Conservation (phyloP, 768 basidiomycete species). For the Termitomyces sp. region DNA sequence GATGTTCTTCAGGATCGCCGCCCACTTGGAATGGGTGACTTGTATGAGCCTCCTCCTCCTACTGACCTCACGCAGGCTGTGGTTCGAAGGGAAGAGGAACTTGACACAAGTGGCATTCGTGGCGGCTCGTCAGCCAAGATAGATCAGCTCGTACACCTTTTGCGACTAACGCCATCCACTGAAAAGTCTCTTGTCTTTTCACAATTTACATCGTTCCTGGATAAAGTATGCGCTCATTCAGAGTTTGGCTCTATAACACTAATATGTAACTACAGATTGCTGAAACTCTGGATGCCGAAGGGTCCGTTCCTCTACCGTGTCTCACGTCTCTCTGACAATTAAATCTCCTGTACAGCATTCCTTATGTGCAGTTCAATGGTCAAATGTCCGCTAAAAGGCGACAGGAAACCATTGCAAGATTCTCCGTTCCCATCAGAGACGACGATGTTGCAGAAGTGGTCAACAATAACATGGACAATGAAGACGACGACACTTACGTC, state of each 20-base stretch:
- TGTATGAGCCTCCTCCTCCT: conserved; percentile 63
- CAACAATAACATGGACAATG: conserved; percentile 25
- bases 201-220: conserved; percentile 84
- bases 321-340: not conserved
- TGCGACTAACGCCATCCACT: conserved; percentile 61
- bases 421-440: conserved; percentile 62
- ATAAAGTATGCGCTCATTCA: conserved; percentile 50
- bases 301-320: conserved; percentile 35
- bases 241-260: not conserved
- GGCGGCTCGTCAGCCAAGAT: conserved; percentile 80
- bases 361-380: conserved; percentile 82
- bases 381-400: conserved; percentile 80
- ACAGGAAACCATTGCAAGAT: conserved; percentile 72
- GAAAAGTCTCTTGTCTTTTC: conserved; percentile 90
- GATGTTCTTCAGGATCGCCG: conserved; percentile 63
- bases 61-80: conserved; percentile 68
- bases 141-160: conserved; percentile 72
- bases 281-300: conserved; percentile 61
- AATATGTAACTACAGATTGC: conserved; percentile 52
- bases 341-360: conserved; percentile 45
- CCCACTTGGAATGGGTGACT: conserved; percentile 46
- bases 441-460: conserved; percentile 11
- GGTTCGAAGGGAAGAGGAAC: conserved; percentile 38
- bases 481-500: conserved; percentile 32
- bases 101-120: conserved; percentile 38